phyloP scores from a whole-genome alignment of 108 stramenopile genomes.

The Pelagomonas calceolata region DNA sequence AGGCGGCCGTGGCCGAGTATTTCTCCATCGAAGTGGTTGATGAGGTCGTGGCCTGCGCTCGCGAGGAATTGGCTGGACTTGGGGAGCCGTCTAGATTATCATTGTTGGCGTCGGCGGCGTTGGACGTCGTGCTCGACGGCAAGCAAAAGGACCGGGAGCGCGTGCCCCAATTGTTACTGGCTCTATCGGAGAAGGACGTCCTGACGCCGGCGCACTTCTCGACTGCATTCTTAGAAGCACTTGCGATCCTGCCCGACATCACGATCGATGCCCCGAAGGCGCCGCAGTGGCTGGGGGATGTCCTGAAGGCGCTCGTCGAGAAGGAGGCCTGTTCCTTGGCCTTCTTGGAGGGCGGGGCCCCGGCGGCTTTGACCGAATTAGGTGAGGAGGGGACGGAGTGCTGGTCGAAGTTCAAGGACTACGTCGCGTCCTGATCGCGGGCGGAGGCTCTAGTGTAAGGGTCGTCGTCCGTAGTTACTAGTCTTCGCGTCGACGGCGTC shows the following conservation, averaged over 20 bases:
- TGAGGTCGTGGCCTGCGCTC: conserved; percentile 6
- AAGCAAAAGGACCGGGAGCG: neutral
- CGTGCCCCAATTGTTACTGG: neutral
- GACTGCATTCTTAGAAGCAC: neutral
- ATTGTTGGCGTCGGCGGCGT: neutral
- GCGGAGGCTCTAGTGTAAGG: too few species aligned
- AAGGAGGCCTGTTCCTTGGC: neutral
- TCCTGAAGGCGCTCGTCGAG: neutral
- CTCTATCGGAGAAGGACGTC: neutral
- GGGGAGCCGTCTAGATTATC: neutral
- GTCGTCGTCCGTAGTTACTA: too few species aligned
- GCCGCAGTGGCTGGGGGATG: neutral
- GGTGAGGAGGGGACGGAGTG: neutral
- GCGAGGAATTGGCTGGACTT: neutral
- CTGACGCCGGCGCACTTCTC: neutral
- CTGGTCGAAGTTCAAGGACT: neutral
- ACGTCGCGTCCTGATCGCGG: neutral
- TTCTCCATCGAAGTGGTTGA: neutral
- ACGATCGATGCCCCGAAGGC: neutral
- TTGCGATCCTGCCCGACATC: neutral
- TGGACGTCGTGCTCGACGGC: neutral
- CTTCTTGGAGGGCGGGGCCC: neutral
- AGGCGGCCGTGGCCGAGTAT: conserved; percentile 9
- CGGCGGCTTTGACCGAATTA: neutral
- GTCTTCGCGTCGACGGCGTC: too few species aligned